Percentiles rank a stretch among this genome's conserved stretches.
Evolutionary conservation across 257 asterid genomes (phyloP).

Genomic region (Solanum corneliomulleri): DNA sequence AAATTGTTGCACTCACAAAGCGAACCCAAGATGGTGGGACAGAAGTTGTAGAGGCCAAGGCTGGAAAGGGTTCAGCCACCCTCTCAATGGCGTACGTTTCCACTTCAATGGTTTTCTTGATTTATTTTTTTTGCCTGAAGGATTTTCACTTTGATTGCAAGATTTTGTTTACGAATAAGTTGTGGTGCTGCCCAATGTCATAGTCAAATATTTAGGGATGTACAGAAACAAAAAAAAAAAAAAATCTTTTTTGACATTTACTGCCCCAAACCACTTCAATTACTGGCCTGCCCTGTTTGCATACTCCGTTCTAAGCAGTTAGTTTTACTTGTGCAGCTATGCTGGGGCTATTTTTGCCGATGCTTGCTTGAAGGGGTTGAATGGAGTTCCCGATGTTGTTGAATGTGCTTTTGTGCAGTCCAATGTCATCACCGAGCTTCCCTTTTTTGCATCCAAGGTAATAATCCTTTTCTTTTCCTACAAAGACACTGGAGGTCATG

Average conservation of each 20-base stretch:
- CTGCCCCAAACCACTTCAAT: neutral
- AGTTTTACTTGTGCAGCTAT: slow-evolving; percentile 32
- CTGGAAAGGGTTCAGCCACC: slow-evolving; percentile 98
- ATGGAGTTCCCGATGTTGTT: slow-evolving; percentile 78
- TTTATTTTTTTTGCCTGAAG: neutral
- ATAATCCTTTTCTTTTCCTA: neutral
- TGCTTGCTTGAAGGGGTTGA: slow-evolving; percentile 88
- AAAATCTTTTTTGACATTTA: neutral
- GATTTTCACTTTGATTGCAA: neutral
- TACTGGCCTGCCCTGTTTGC: neutral
- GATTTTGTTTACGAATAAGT: neutral
- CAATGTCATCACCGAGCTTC: slow-evolving; percentile 53
- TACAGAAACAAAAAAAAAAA: neutral
- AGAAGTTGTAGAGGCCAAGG: slow-evolving; percentile 97
- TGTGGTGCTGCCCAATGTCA: neutral
- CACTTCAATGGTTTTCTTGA: neutral
- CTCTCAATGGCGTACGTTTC: slow-evolving; percentile 93
- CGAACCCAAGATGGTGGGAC: slow-evolving; percentile 98
- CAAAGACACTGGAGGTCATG: neutral
- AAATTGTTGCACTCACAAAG: slow-evolving; percentile 61
- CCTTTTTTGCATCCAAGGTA: slow-evolving; percentile 82
- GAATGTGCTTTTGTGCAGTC: slow-evolving; percentile 74
- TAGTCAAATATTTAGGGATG: neutral
- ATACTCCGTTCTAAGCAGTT: neutral
- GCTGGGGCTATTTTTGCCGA: slow-evolving; percentile 92